phyloP scores from a whole-genome alignment of 108 stramenopile species.

The Asterionellopsis glacialis region DNA sequence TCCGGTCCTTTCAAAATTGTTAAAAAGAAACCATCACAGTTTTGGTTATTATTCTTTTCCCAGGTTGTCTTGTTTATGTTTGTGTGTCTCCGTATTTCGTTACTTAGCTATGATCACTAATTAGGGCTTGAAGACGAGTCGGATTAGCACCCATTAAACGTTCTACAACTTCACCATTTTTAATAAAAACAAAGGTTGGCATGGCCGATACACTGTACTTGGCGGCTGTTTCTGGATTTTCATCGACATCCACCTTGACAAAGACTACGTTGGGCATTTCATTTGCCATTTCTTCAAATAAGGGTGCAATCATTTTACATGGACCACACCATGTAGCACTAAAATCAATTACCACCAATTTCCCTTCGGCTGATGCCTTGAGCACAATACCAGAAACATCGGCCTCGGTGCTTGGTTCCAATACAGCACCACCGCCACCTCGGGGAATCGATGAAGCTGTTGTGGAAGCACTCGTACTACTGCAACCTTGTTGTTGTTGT shows the following conservation, averaged over 20 bases:
- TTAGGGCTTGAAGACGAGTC: constrained; percentile 42
- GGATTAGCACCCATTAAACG: constrained; percentile 78
- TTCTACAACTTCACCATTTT: constrained; percentile 78
- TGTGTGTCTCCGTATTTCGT: background rate
- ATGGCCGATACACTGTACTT: constrained; percentile 80
- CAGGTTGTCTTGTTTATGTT: too few species aligned
- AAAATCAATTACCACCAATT: constrained; percentile 82
- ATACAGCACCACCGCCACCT: constrained; percentile 51
- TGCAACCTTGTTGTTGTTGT: too few species aligned
- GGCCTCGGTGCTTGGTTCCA: constrained; percentile 48
- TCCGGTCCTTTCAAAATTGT: too few species aligned
- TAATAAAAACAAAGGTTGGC: constrained; percentile 91
- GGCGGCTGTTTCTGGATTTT: constrained; percentile 75
- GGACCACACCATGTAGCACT: constrained; percentile 82
- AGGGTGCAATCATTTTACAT: constrained; percentile 82
- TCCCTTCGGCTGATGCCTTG: constrained; percentile 52
- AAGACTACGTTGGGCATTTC: constrained; percentile 52
- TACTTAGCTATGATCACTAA: constrained; percentile 30
- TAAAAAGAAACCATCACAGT: too few species aligned
- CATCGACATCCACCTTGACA: constrained; percentile 90
- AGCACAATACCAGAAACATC: constrained; percentile 64
- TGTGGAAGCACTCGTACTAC: too few species aligned
- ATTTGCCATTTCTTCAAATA: constrained; percentile 69
- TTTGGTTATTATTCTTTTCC: too few species aligned
- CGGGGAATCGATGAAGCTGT: too few species aligned